Base-by-base conservation (phyloP, 2,329 filamentous ascomycete species). In the Cladosporium sp. region DNA sequence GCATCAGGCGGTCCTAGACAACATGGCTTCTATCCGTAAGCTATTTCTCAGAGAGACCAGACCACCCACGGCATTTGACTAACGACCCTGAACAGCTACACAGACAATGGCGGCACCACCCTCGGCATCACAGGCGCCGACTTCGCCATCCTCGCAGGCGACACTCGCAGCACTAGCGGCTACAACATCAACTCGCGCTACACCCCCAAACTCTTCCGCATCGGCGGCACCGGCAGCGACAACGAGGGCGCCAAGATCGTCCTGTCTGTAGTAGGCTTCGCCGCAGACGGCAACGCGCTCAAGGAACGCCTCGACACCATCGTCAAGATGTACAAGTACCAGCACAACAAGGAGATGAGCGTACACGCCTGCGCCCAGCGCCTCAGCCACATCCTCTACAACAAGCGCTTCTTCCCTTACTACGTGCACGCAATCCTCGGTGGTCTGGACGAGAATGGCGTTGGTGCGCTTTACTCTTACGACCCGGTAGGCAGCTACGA, bases 121-220 rank as follows among this genome's bases (percentile, higher is more conserved):
- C 85, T 99, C 57, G 94, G 91, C 70, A 97, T 99, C 75, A 88
- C 91, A 37, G 94, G 95, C 66, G 86, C 86, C 71, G 90, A 95
- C 80, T 99, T 97, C 80, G 86, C 91, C 71, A 95, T 99, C 78
- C 86, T 99, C 74, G 94, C 94, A 44, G 94, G 95, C 77, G 94
- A 99, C 80, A 99, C 94, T 67, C 90, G 94, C 73, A 90, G 91
- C 71, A 96, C 92, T 57, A 89, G 90, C 64, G 94, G 95, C 72
- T 99, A 96, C 85, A 97, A 89, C 82, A 99, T 99, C 87, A 97
- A 99, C 85, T 92, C 92, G 59, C 89, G 94, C 69, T 93, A 90
- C 80, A 84, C 88, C 59, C 94, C 94, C 58, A 99, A 99, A 78
- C 89, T 99, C 62, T 99, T 96, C 84, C 91, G 90, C 77, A 95